phyloP scores from a whole-genome alignment of 345 rosid species.

The Eucalyptus camaldulensis region DNA sequence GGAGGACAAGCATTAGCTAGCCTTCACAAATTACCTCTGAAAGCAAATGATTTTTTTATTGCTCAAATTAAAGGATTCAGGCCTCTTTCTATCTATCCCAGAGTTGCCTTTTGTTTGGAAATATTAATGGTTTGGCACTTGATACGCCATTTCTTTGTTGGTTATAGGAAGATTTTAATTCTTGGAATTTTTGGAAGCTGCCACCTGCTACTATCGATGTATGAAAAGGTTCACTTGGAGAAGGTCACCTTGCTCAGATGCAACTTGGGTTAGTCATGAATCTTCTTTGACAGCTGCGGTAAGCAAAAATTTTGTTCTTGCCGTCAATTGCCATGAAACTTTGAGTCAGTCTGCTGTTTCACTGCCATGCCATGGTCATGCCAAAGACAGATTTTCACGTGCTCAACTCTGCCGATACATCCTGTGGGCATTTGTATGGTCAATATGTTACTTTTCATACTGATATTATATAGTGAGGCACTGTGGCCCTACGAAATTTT shows the following conservation, averaged over 20 bases:
- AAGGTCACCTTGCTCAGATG: neutral
- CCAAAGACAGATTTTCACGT: neutral
- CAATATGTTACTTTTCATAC: neutral
- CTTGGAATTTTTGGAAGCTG: slow-evolving; percentile 92
- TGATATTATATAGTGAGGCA: neutral
- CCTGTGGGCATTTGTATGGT: neutral
- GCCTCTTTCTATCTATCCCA: neutral
- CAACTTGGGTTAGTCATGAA: neutral
- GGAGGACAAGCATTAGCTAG: neutral
- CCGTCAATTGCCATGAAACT: neutral
- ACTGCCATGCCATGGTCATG: neutral
- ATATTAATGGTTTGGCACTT: neutral
- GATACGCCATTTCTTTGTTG: neutral
- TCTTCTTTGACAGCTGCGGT: neutral
- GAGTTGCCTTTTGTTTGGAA: neutral
- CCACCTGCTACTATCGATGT: slow-evolving; percentile 42
- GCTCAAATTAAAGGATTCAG: neutral
- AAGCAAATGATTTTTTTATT: neutral
- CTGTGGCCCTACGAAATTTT: neutral
- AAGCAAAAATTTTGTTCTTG: neutral
- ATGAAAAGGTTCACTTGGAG: slow-evolving; percentile 5
- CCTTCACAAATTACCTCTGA: neutral
- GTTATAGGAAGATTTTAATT: slow-evolving; percentile 77
- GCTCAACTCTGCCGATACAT: neutral
- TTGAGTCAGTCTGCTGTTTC: neutral